Evolutionary conservation across 805 yeast genomes (phyloP), one percentile per base, ranked within the genome.

Genomic region (Metschnikowia rubicola): DNA sequence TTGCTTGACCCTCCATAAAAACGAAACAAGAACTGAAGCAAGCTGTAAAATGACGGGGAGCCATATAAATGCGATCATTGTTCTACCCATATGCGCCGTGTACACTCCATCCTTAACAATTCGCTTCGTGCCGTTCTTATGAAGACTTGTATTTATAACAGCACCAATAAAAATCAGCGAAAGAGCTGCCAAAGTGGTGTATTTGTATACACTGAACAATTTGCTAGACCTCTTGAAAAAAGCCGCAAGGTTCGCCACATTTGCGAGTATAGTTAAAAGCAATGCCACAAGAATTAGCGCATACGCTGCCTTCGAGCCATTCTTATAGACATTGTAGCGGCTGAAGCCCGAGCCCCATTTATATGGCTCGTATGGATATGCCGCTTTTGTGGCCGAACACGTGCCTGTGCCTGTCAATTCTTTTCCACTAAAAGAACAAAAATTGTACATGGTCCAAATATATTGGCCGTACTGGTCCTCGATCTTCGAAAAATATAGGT

Each of bases 1-100:
- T 13, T 34, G 31, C 10, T 49, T 41, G 4, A 28, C 41, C 12
- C 36, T 35, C 50, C 50, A 46, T 34, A 41, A 35, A 13, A 28
- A 43, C 7, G 50, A 34, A 7, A 41, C 30, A 19, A 47, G 30
- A 2, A 50, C 30, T 7, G 51, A 28, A 2, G 34, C 42, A 3
- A 43, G 46, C 32, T 46, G 46, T 13, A 50, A 41, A 11, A 44
- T 41, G 26, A 47, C 46, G 3, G 48, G 51, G 12, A 46, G 41
- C 51, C 53, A 50, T 2, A 50, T 35, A 11, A 50, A 50, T 3
- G 53, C 48, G 12, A 46, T 43, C 48, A 50, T 46, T 32, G 51
- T 43, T 33, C 34, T 50, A 2, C 53, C 53, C 47, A 50, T 34
- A 2, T 34, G 29, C 10, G 48, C 51, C 21, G 30, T 35, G 47